Evolutionary conservation across 1,284 basidiomycete species (phyloP).

Genomic region (Sporisorium graminicola): DNA sequence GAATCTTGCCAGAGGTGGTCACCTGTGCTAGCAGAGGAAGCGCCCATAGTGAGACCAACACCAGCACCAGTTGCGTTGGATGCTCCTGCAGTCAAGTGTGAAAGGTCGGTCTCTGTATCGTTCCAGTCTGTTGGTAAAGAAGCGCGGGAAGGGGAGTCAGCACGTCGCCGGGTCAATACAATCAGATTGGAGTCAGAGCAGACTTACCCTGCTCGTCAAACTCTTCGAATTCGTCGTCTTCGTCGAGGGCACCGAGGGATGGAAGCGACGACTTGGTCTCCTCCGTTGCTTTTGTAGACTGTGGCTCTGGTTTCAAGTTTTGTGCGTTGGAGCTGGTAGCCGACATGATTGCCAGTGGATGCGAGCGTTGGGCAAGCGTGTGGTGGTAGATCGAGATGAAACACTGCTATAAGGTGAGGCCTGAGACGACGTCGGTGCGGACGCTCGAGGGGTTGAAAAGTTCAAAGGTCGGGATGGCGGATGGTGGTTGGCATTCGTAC

Average conservation of each 20-base stretch:
- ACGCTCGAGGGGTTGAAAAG: neutral
- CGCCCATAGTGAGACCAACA: conserved; percentile 54
- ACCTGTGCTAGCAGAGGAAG: conserved; percentile 38
- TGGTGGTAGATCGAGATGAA: neutral
- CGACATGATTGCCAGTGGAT: conserved; percentile 28
- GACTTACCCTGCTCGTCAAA: conserved; percentile 66
- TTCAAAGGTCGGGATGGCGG: neutral
- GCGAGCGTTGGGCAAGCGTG: neutral
- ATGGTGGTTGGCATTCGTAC: neutral
- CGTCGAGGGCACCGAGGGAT: conserved; percentile 64
- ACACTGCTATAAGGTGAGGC: neutral
- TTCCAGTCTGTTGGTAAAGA: conserved; percentile 80
- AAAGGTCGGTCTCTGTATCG: conserved; percentile 82
- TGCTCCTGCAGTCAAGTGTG: conserved; percentile 73
- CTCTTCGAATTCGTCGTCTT: conserved; percentile 70
- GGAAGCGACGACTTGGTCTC: conserved; percentile 52
- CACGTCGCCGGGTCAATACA: neutral
- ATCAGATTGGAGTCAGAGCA: neutral
- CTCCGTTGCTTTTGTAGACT: conserved; percentile 21
- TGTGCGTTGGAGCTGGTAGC: conserved; percentile 39
- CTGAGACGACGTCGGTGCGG: neutral
- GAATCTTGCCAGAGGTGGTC: conserved; percentile 96
- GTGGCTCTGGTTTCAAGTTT: conserved; percentile 32
- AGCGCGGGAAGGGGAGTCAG: neutral
- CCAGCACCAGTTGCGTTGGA: conserved; percentile 38